Evolutionary conservation across 2,329 filamentous ascomycete genomes (phyloP).

Genomic region (Aspergillus sp.): DNA sequence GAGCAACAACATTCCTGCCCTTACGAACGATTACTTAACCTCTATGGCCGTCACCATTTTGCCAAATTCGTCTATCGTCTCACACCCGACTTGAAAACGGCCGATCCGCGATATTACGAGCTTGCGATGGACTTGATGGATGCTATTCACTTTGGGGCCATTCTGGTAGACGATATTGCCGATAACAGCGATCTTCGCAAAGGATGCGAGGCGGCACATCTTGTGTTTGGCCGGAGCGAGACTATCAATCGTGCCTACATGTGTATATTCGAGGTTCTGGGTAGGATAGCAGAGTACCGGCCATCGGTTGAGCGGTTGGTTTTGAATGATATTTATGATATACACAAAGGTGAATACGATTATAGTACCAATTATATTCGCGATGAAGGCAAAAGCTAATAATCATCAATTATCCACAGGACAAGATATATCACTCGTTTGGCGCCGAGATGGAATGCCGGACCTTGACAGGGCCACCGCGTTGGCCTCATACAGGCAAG

Average conservation of each 20-base stretch:
- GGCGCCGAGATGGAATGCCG: conserved; percentile 15
- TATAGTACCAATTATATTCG: no score
- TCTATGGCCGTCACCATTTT: no score
- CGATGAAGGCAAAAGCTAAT: no score
- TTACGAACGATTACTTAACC: no score
- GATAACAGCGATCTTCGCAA: conserved; percentile 17
- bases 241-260: conserved; percentile 19
- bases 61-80: conserved; percentile 16
- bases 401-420: no score
- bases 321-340: conserved; percentile 16
- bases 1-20: no score
- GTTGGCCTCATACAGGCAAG: conserved; percentile 9
- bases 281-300: conserved; percentile 8
- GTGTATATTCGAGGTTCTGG: conserved; percentile 15
- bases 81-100: conserved; percentile 8
- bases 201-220: conserved; percentile 13
- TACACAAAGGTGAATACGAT: no score
- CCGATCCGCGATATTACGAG: conserved; percentile 10
- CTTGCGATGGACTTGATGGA: conserved; percentile 20
- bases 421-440: conserved; percentile 17
- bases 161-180: conserved; percentile 20
- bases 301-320: conserved; percentile 12
- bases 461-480: conserved; percentile 5
- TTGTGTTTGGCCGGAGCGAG: conserved; percentile 15
- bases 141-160: conserved; percentile 17